These are phyloP conservation scores for Coemansia sp. DNA, from an alignment of 371 early-diverging fungal genomes.

Conservation along the genomic window DNA sequence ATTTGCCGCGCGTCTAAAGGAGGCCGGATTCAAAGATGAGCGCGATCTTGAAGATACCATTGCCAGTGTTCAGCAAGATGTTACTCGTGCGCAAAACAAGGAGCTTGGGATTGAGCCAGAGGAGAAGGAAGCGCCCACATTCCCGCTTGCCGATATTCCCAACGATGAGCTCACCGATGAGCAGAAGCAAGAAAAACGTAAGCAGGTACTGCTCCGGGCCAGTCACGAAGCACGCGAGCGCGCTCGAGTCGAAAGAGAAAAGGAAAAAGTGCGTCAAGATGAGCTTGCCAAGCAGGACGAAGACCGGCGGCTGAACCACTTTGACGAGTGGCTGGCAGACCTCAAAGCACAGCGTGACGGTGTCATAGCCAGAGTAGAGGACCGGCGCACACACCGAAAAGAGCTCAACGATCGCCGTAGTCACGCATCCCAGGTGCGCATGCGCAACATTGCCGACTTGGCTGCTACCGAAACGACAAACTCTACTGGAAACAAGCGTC, in stretches of 20 bases:
- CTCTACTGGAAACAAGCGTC: slow-evolving; percentile 33
- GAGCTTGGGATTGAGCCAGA: slow-evolving; percentile 82
- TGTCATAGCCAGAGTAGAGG: slow-evolving; percentile 32
- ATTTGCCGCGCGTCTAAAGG: slow-evolving; percentile 56
- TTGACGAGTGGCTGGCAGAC: slow-evolving; percentile 71
- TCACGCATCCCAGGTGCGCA: slow-evolving; percentile 79
- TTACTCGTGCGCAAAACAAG: slow-evolving; percentile 73
- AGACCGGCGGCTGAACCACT: slow-evolving; percentile 65
- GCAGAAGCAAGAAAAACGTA: slow-evolving; percentile 80
- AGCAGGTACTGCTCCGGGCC: slow-evolving; percentile 78
- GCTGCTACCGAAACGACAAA: slow-evolving; percentile 54
- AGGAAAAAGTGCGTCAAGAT: slow-evolving; percentile 64
- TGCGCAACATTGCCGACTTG: slow-evolving; percentile 80
- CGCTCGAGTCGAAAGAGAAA: slow-evolving; percentile 75
- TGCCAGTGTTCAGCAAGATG: slow-evolving; percentile 63
- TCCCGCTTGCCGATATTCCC: slow-evolving; percentile 74
- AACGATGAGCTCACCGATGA: slow-evolving; percentile 76
- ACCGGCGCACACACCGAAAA: slow-evolving; percentile 54
- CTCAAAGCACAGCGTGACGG: slow-evolving; percentile 63
- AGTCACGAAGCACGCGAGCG: slow-evolving; percentile 78
- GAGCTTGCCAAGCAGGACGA: slow-evolving; percentile 70
- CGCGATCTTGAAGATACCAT: slow-evolving; percentile 72
- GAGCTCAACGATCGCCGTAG: slow-evolving; percentile 83
- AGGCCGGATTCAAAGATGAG: slow-evolving; percentile 68
- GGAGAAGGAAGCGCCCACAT: slow-evolving; percentile 69